Evolutionary conservation across 805 yeast genomes (phyloP).

Genomic region (Candida germanica): DNA sequence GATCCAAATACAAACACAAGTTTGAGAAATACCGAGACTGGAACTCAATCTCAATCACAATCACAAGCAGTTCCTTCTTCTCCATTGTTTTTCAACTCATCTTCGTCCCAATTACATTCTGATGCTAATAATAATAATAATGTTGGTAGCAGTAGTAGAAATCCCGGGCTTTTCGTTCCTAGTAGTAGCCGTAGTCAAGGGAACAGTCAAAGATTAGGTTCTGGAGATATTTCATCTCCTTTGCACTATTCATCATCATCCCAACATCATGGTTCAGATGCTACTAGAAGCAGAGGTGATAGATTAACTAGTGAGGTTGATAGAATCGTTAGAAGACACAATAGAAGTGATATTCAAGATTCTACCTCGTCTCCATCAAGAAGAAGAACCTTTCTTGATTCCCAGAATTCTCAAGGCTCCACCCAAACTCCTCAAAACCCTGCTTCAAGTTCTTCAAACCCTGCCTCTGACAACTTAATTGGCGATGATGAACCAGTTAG

Average conservation of each 20-base stretch:
- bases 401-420: slow-evolving; percentile 7
- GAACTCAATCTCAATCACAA: slow-evolving; percentile 36
- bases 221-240: slow-evolving; percentile 46
- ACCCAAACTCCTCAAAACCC: slow-evolving; percentile 9
- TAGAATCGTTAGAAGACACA: slow-evolving; percentile 45
- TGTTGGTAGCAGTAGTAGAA: neutral
- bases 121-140: slow-evolving; percentile 20
- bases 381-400: slow-evolving; percentile 57
- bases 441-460: slow-evolving; percentile 25
- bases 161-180: slow-evolving; percentile 2
- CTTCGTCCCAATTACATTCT: slow-evolving; percentile 41
- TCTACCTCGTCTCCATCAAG: slow-evolving; percentile 64
- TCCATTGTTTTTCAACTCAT: slow-evolving; percentile 52
- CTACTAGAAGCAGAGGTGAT: slow-evolving; percentile 43
- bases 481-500: slow-evolving; percentile 66
- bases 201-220: slow-evolving; percentile 24
- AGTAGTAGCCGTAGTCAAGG: no score
- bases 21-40: slow-evolving; percentile 28
- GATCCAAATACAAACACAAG: no score
- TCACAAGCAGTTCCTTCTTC: slow-evolving; percentile 50
- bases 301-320: slow-evolving; percentile 41
- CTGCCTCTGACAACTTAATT: slow-evolving; percentile 25
- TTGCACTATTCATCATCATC: slow-evolving; percentile 46
- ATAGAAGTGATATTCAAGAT: slow-evolving; percentile 81
- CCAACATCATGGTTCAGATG: slow-evolving; percentile 36